phyloP scores from a whole-genome alignment of 352 stramenopile species.

The Globisporangium carolinianum region DNA sequence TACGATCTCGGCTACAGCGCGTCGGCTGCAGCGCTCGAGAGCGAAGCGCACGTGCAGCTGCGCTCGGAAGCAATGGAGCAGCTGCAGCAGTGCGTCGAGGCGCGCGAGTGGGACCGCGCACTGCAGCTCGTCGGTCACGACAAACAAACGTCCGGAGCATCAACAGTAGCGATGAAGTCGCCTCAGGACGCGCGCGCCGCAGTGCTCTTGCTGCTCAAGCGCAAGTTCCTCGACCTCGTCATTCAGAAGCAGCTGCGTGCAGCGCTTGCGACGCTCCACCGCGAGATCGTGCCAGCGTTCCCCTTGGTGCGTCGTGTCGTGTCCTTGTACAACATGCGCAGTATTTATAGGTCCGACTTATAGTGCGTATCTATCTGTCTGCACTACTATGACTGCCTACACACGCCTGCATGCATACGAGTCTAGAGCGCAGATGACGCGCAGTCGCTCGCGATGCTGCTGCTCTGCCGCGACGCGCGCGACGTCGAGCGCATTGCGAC shows the following conservation, averaged over 20 bases:
- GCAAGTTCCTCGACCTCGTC: conserved; percentile 60
- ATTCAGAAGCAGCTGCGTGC: conserved; percentile 24
- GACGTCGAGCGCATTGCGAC: conserved; percentile 28
- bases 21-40: conserved; percentile 40
- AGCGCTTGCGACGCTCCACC: conserved; percentile 53
- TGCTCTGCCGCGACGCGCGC: conserved; percentile 42
- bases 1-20: conserved; percentile 56
- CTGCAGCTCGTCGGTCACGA: conserved; percentile 24
- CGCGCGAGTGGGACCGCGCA: conserved; percentile 47
- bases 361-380: background rate
- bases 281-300: conserved; percentile 53
- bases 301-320: conserved; percentile 15
- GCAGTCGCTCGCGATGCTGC: conserved; percentile 40
- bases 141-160: background rate
- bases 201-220: conserved; percentile 45
- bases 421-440: conserved; percentile 36
- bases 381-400: too few species aligned
- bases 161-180: conserved; percentile 39
- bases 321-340: background rate
- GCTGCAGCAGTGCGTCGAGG: conserved; percentile 33
- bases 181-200: conserved; percentile 26
- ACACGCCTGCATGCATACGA: too few species aligned
- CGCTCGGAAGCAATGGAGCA: conserved; percentile 45
- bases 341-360: background rate
- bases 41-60: conserved; percentile 48